A percentile compares a stretch with the other conserved stretches of the same genome.
Evolutionary conservation across 1,284 basidiomycete species (phyloP).

Genomic region (Pulchroboletus neoregius): DNA sequence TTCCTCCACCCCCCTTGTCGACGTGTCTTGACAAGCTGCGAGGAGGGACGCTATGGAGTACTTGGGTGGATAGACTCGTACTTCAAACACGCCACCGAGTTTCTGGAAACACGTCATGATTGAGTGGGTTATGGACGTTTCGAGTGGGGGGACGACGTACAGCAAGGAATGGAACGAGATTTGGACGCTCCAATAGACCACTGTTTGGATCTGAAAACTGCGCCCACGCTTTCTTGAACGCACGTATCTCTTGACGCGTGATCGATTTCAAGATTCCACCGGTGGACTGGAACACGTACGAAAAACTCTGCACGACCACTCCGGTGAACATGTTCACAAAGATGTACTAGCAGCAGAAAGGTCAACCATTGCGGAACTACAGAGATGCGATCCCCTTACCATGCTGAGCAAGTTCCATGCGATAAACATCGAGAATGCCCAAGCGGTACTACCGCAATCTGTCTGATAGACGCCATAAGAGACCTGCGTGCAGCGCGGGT

Average conservation of each 20-base stretch:
- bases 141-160: slow-evolving; percentile 43
- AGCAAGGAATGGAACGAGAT: slow-evolving; percentile 78
- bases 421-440: slow-evolving; percentile 90
- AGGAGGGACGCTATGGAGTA: slow-evolving; percentile 61
- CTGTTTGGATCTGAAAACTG: slow-evolving; percentile 77
- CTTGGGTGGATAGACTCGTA: slow-evolving; percentile 75
- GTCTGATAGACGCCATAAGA: slow-evolving; percentile 48
- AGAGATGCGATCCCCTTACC: slow-evolving; percentile 46
- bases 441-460: slow-evolving; percentile 86
- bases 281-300: slow-evolving; percentile 89
- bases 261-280: slow-evolving; percentile 76
- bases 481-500: slow-evolving; percentile 77
- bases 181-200: slow-evolving; percentile 70
- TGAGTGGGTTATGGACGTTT: not conserved
- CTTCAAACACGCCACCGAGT: slow-evolving; percentile 80
- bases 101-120: slow-evolving; percentile 41
- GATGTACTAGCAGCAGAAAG: slow-evolving; percentile 60
- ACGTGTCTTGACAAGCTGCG: slow-evolving; percentile 39
- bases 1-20: slow-evolving; percentile 23
- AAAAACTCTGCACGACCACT: slow-evolving; percentile 96
- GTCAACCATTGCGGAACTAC: too few species aligned
- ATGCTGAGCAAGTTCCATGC: slow-evolving; percentile 97
- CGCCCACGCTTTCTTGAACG: slow-evolving; percentile 94
- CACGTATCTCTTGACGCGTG: slow-evolving; percentile 84
- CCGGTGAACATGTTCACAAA: slow-evolving; percentile 95